phyloP scores from a whole-genome alignment of 768 basidiomycete genomes.

The Plicaturopsis crispa region DNA sequence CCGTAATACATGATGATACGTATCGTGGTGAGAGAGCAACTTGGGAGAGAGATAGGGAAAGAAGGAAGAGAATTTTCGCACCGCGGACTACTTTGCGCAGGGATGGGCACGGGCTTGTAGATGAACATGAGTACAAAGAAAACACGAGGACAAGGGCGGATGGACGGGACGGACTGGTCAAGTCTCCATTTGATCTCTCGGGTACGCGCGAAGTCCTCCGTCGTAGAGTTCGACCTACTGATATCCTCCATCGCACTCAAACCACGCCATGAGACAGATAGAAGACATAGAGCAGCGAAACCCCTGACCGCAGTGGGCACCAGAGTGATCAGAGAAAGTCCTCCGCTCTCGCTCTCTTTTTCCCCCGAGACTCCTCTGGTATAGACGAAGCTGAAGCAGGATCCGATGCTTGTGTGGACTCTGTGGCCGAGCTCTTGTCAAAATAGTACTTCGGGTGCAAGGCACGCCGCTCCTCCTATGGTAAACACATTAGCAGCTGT shows the following conservation, averaged over 20 bases:
- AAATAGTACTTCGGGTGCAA: constrained; percentile 55
- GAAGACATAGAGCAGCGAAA: neutral
- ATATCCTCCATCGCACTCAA: neutral
- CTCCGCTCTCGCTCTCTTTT: constrained; percentile 81
- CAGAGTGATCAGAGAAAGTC: constrained; percentile 56
- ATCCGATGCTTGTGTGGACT: no score
- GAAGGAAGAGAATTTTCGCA: neutral
- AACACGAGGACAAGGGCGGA: neutral
- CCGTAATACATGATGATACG: neutral
- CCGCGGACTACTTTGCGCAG: neutral
- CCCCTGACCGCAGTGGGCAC: neutral
- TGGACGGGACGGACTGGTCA: neutral
- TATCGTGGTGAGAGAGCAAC: neutral
- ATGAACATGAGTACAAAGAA: neutral
- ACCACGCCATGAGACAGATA: neutral
- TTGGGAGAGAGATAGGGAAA: neutral
- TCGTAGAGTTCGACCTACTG: neutral
- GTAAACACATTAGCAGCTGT: neutral
- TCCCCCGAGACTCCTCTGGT: constrained; percentile 62
- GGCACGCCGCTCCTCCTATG: constrained; percentile 76
- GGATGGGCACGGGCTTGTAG: no score
- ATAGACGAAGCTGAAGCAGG: constrained; percentile 21
- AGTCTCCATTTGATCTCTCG: neutral
- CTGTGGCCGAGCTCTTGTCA: no score
- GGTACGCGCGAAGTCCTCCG: neutral